A percentile compares a stretch with the other conserved stretches of the same genome.
phyloP scores from a whole-genome alignment of 208 protist species.

The Kentomonas sorsogonicus region DNA sequence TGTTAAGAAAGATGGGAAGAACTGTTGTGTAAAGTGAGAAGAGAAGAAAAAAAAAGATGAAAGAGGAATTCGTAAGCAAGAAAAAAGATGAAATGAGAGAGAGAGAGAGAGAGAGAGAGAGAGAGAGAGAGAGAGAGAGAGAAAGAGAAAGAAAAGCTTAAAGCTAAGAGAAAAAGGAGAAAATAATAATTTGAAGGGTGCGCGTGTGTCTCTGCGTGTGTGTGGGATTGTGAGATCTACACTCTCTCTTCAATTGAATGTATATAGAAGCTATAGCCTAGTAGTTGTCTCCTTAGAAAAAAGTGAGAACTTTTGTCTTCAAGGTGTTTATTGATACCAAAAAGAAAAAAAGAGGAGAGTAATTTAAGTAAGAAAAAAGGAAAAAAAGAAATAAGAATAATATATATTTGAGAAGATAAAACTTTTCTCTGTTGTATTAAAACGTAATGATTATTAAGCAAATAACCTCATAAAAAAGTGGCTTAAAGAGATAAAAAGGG shows the following conservation, averaged over 20 bases:
- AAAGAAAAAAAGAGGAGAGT: neutral
- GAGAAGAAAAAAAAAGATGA: too few relatives aligned
- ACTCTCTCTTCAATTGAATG: neutral
- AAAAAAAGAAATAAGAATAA: neutral
- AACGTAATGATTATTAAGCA: neutral
- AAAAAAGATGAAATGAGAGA: neutral
- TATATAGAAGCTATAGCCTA: neutral
- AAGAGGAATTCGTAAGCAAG: neutral
- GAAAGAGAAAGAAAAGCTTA: conserved; percentile 2
- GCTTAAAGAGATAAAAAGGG: neutral
- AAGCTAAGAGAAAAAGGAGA: conserved; percentile 3
- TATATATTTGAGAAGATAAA: neutral
- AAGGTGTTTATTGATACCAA: neutral
- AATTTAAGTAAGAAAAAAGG: neutral
- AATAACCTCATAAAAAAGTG: neutral
- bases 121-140: neutral
- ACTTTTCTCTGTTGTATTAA: neutral
- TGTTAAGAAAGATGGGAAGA: neutral
- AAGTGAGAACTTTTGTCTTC: neutral
- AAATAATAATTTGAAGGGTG: neutral
- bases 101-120: neutral
- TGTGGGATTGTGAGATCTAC: neutral
- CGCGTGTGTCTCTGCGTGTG: neutral
- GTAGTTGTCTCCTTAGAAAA: neutral
- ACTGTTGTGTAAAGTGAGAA: conserved; percentile 7